These are phyloP conservation scores for Pythium volutum DNA, from an alignment of 352 stramenopile genomes.

Conservation along the genomic window DNA sequence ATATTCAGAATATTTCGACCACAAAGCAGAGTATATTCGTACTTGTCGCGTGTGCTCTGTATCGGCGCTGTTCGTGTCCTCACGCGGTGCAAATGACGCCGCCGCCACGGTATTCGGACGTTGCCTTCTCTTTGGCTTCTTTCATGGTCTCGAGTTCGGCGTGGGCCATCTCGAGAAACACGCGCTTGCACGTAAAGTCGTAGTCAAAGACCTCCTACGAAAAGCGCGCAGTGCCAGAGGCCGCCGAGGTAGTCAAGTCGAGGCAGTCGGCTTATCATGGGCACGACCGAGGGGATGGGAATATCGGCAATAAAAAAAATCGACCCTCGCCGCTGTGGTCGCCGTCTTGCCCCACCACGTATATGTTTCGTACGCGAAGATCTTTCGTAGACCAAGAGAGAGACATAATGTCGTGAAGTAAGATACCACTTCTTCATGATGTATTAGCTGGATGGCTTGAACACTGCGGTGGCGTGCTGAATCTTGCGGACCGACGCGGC, in stretches of 20 bases:
- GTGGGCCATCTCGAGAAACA: constrained; percentile 62
- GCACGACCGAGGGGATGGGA: constrained; percentile 30
- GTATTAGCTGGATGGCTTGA: not conserved
- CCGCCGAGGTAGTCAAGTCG: constrained; percentile 15
- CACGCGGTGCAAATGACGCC: constrained; percentile 3
- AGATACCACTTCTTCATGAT: too few species aligned
- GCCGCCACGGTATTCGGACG: constrained; percentile 10
- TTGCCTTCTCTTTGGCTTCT: constrained; percentile 23
- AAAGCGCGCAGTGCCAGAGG: constrained; percentile 23
- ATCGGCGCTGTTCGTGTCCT: constrained; percentile 35
- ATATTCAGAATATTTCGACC: not conserved
- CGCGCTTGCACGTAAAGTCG: constrained; percentile 29
- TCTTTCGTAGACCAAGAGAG: too few species aligned
- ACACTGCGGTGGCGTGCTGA: not conserved
- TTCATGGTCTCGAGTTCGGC: constrained; percentile 53
- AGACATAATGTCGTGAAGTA: too few species aligned
- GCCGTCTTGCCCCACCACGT: not conserved
- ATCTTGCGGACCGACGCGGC: constrained; percentile 16
- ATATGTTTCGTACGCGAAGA: not conserved
- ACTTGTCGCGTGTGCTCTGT: constrained; percentile 46
- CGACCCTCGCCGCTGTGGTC: constrained; percentile 8
- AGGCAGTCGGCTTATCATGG: constrained; percentile 28
- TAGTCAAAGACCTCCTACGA: constrained; percentile 62
- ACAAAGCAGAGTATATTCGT: not conserved
- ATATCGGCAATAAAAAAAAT: constrained; percentile 32